phyloP scores from a whole-genome alignment of 192 early-diverging fungal species.

The Chytriomyces confervae region DNA sequence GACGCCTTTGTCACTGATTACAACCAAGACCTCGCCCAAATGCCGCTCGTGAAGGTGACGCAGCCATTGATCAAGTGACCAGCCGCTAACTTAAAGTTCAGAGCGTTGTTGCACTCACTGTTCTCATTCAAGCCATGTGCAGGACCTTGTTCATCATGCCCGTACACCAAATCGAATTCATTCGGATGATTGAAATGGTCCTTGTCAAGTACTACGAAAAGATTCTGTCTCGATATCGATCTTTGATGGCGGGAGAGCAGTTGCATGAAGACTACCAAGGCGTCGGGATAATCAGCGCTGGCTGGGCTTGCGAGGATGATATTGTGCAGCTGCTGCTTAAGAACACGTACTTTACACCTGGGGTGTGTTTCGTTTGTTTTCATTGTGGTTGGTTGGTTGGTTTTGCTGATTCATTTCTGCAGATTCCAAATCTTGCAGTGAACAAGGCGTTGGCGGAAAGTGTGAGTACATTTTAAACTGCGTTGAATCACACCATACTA shows the following conservation, averaged over 20 bases:
- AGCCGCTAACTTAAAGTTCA: conserved; percentile 39
- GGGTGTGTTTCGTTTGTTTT: conserved; percentile 25
- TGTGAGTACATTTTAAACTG: conserved; percentile 8
- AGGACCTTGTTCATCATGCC: conserved; percentile 67
- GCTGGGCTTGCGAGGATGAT: conserved; percentile 69
- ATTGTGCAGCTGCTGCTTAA: conserved; percentile 60
- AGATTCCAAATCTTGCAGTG: conserved; percentile 45
- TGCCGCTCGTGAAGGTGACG: conserved; percentile 77
- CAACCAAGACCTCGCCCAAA: conserved; percentile 47
- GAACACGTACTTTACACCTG: conserved; percentile 48
- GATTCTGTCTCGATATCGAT: conserved; percentile 52
- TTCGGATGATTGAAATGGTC: conserved; percentile 72
- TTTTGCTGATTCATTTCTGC: neutral
- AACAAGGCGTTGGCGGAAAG: conserved; percentile 46
- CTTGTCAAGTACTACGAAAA: conserved; percentile 74
- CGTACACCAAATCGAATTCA: conserved; percentile 72
- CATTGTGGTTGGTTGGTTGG: neutral
- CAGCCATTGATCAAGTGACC: neutral
- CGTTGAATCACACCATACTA: neutral
- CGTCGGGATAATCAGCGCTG: conserved; percentile 53
- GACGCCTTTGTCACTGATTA: conserved; percentile 57
- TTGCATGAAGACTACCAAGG: conserved; percentile 45
- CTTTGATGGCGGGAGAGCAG: conserved; percentile 50
- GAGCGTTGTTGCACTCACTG: conserved; percentile 66
- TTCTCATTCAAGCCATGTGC: conserved; percentile 70